Base-by-base conservation (phyloP, 331 rosid genomes). In the Acacia pycnantha region DNA sequence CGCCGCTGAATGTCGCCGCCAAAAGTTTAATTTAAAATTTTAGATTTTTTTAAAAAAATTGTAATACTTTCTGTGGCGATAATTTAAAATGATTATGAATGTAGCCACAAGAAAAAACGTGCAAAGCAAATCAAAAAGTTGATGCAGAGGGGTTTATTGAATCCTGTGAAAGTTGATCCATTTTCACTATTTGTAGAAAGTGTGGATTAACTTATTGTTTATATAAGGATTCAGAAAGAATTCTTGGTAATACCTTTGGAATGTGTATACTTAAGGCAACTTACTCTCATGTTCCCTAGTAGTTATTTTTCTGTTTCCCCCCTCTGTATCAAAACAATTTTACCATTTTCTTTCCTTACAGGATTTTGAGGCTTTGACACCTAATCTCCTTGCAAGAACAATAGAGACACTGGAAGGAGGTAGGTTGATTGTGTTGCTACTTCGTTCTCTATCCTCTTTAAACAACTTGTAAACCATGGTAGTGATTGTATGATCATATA, bases 351-450 rank as follows among this genome's bases (percentile, higher is more conserved):
- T 50, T 65, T 88, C 70, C 54, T 50, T 77, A 74, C 82, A 95
- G 99, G 99, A 95, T 85, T 95, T 93, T 78, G 99, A 92, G 84
- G 99, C 97, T 15, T 68, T 95, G 90, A 92, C 98, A 9, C 98
- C 99, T 29, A 95, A 95, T 89, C 91, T 93, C 53, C 89, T 95
- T 4, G 99, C 98, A 73, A 92, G 99, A 85, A 90, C 98, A 0
- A 92, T 95, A 80, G 99, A 95, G 87, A 95, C 99, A 0, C 97
- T 93, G 70, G 97, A 95, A 87, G 99, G 99, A 80, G 99, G 99
- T 48, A 97, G 99, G 64, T n/a, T 95, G 84, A 59, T 95, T 72
- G 56, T 95, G 81, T 87, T 95, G 88, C 84, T 95, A 68, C 86
- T 95, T 77, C 96, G 88, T 71, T 88, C 99, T 74, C 81, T 93